A percentile compares a stretch with the other conserved stretches of the same genome.
Evolutionary conservation across 2,329 filamentous ascomycete genomes (phyloP).

Genomic region (Talaromyces albobiverticillius): DNA sequence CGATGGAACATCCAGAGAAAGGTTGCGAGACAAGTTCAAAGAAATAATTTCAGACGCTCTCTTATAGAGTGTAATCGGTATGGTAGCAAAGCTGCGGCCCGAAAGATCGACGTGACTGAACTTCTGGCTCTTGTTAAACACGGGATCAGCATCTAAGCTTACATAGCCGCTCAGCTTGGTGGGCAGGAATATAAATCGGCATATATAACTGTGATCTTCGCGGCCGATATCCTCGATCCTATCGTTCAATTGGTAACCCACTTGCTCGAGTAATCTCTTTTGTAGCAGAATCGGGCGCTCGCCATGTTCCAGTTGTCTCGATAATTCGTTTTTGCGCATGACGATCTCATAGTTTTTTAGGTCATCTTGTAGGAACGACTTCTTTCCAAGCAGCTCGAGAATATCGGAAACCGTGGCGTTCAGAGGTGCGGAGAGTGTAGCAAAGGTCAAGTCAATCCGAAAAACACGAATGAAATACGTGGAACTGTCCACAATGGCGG

Average conservation of each 20-base stretch:
- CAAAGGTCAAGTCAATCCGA: conserved; percentile 88
- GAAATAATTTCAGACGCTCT: conserved; percentile 91
- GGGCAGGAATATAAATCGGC: conserved; percentile 91
- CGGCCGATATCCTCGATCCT: conserved; percentile 88
- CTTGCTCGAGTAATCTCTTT: conserved; percentile 84
- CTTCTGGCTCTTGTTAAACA: conserved; percentile 78
- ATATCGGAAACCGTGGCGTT: conserved; percentile 85
- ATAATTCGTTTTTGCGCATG: conserved; percentile 86
- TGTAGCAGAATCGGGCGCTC: conserved; percentile 90
- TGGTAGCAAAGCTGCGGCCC: conserved; percentile 86
- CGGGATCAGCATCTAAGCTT: conserved; percentile 71
- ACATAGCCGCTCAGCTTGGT: conserved; percentile 79
- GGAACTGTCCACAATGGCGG: conserved; percentile 69
- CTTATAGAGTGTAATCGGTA: conserved; percentile 89
- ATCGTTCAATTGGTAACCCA: conserved; percentile 84
- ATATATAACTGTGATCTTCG: conserved; percentile 96
- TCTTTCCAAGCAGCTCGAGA: conserved; percentile 86
- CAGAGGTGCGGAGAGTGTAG: conserved; percentile 79
- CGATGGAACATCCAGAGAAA: conserved; percentile 87
- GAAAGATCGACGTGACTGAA: conserved; percentile 92
- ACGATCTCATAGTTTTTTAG: conserved; percentile 94
- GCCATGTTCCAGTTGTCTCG: conserved; percentile 71
- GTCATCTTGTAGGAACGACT: conserved; percentile 87
- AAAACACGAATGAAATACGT: conserved; percentile 95
- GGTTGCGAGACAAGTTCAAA: conserved; percentile 86